Base-by-base conservation (phyloP, 768 basidiomycete genomes). In the Rhodotorula toruloides region DNA sequence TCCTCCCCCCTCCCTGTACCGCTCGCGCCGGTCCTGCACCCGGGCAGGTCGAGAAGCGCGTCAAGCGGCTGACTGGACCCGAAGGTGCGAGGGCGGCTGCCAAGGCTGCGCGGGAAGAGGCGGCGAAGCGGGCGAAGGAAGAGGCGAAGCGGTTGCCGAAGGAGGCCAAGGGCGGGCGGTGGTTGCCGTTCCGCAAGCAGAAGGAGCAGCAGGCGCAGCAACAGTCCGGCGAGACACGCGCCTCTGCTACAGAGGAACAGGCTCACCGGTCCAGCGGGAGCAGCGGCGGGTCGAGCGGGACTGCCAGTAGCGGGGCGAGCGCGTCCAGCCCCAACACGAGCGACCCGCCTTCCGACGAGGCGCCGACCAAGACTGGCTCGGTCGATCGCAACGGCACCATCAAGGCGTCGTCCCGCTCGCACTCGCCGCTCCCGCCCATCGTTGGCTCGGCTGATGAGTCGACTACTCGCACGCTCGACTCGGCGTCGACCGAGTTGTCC, bases 11-110 rank as follows among this genome's bases (percentile, higher is more conserved):
- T 6, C 57, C 63, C 21, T 47, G 37, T 37, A 67, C 65, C 0
- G 65, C 61, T 13, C 39, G 44, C 14, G 61, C 58, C 4, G 49
- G 42, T 14, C 54, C 54, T 6, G 42, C 55, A 34, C 55, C 62
- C 39, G 31, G 6, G 9, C 29, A 58, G 32, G 10, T 22, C 12
- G 17, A 34, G 19, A 50, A 57, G 37, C 50, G 58, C 16, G 37
- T 34, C n/a, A 52, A 46, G 39, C 46, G 48, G 19, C n/a, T 68
- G 27, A 68, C 50, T 1, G 70, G 70, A 0, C 70, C 70, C 4
- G 70, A 71, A 31, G 70, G 61, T 2, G 70, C 70, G 0, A 55
- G 63, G 14, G 65, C 65, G 11, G 70, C 70, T 2, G 70, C 70
- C 19, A 66, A 67, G 46, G 62, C 61, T 1, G 70, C 70, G 32